Percentiles rank a stretch among this genome's conserved stretches.
phyloP scores from a whole-genome alignment of 2,329 filamentous ascomycete species.

The Meredithiella fracta region DNA sequence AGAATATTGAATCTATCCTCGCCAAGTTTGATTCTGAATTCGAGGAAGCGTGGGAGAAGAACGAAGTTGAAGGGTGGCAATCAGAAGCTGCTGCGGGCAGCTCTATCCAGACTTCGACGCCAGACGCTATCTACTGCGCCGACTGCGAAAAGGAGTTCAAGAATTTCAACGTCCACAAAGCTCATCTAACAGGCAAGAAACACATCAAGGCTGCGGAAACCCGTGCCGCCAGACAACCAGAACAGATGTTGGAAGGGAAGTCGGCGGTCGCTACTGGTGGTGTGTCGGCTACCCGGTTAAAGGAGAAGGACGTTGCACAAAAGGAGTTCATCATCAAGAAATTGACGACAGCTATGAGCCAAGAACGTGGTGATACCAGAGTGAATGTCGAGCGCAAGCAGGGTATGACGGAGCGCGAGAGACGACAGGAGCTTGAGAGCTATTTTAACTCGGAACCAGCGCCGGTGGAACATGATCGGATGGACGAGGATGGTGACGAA shows the following conservation, averaged over 20 bases:
- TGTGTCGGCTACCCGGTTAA: constrained; percentile 41
- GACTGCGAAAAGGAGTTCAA: constrained; percentile 92
- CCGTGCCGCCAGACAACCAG: constrained; percentile 33
- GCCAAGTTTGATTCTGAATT: constrained; percentile 68
- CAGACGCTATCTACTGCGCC: constrained; percentile 67
- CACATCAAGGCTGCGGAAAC: constrained; percentile 70
- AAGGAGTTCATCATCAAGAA: constrained; percentile 71
- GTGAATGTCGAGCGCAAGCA: constrained; percentile 93
- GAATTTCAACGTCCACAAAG: constrained; percentile 87
- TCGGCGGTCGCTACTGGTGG: constrained; percentile 19
- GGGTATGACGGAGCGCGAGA: constrained; percentile 92
- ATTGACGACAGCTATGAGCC: constrained; percentile 66
- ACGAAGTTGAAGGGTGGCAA: constrained; percentile 66
- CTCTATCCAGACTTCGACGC: constrained; percentile 15
- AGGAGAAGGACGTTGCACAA: constrained; percentile 80
- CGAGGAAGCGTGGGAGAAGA: constrained; percentile 62
- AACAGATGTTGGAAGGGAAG: constrained; percentile 18
- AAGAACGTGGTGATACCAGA: constrained; percentile 73
- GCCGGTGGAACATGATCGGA: constrained; percentile 15
- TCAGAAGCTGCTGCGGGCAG: constrained; percentile 31
- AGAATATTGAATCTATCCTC: constrained; percentile 69
- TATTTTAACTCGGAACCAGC: constrained; percentile 42
- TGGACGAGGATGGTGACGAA: constrained; percentile 44
- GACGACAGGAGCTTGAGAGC: constrained; percentile 83
- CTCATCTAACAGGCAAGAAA: constrained; percentile 78